phyloP scores from a whole-genome alignment of 2,329 filamentous ascomycete genomes.

The Rugonectria rugulosa region DNA sequence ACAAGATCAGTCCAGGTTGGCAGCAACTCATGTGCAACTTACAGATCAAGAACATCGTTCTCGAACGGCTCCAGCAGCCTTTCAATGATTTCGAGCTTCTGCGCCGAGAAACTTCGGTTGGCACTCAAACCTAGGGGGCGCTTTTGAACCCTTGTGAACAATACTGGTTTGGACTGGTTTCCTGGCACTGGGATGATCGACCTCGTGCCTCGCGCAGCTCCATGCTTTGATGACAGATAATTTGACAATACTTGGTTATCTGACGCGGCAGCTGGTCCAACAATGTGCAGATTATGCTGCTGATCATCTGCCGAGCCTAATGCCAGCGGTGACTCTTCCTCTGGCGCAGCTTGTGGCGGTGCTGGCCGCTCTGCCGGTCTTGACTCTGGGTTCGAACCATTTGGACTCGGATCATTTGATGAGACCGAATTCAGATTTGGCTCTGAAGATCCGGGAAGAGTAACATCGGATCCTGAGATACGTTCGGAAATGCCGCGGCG shows the following conservation, averaged over 20 bases:
- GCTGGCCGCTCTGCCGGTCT: background rate
- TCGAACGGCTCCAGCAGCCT: constrained; percentile 64
- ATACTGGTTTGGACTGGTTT: constrained; percentile 47
- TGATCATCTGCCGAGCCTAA: constrained; percentile 46
- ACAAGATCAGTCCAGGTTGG: background rate
- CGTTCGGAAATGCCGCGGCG: constrained; percentile 1
- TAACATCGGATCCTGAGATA: background rate
- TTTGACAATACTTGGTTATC: constrained; percentile 69
- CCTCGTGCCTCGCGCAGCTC: constrained; percentile 38
- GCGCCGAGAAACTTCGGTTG: constrained; percentile 48
- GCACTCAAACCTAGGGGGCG: constrained; percentile 52
- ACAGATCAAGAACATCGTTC: constrained; percentile 59
- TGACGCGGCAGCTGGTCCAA: constrained; percentile 65
- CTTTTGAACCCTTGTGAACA: constrained; percentile 57
- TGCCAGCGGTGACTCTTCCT: constrained; percentile 39
- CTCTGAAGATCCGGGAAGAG: background rate
- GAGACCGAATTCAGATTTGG: background rate
- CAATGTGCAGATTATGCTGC: constrained; percentile 59
- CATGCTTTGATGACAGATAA: constrained; percentile 54
- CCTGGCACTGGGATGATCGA: constrained; percentile 43
- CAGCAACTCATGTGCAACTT: constrained; percentile 31
- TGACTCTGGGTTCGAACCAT: background rate
- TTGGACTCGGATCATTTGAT: background rate
- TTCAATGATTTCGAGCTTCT: constrained; percentile 63
- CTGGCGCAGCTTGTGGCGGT: constrained; percentile 8